phyloP scores from a whole-genome alignment of 306 rosid species.

The Quercus engelmannii region DNA sequence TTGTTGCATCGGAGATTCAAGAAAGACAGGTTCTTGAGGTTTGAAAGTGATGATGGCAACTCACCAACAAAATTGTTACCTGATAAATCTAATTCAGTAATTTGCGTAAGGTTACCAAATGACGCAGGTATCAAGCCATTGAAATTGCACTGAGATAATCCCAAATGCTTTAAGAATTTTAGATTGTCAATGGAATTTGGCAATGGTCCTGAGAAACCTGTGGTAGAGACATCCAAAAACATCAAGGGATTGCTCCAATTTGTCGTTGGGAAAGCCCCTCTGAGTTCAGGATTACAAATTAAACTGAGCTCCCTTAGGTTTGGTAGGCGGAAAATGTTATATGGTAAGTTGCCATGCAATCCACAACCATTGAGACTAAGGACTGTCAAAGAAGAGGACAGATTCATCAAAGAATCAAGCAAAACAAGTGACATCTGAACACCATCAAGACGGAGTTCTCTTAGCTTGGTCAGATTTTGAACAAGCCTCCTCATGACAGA shows the following conservation, averaged over 20 bases:
- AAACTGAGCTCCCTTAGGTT: background rate
- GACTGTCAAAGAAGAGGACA: background rate
- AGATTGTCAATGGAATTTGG: background rate
- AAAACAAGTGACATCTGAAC: background rate
- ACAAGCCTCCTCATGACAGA: background rate
- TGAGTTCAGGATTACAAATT: background rate
- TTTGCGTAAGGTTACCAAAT: conserved; percentile 3
- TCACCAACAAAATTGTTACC: too few relatives aligned
- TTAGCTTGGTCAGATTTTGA: background rate
- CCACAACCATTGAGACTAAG: background rate
- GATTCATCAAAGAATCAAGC: background rate
- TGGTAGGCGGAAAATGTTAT: background rate
- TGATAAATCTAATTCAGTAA: background rate
- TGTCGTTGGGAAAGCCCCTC: background rate
- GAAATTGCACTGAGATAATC: background rate
- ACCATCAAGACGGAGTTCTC: background rate
- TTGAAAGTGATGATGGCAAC: too few relatives aligned
- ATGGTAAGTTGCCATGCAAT: background rate
- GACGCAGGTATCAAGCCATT: too few relatives aligned
- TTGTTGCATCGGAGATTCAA: too few relatives aligned
- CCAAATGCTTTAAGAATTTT: background rate
- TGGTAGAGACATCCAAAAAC: background rate
- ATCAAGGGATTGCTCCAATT: conserved; percentile 2
- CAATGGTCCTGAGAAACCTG: conserved; percentile 2
- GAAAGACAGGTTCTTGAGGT: too few relatives aligned